Base-by-base conservation (phyloP, 352 stramenopile genomes). In the Blastocystis sp. region DNA sequence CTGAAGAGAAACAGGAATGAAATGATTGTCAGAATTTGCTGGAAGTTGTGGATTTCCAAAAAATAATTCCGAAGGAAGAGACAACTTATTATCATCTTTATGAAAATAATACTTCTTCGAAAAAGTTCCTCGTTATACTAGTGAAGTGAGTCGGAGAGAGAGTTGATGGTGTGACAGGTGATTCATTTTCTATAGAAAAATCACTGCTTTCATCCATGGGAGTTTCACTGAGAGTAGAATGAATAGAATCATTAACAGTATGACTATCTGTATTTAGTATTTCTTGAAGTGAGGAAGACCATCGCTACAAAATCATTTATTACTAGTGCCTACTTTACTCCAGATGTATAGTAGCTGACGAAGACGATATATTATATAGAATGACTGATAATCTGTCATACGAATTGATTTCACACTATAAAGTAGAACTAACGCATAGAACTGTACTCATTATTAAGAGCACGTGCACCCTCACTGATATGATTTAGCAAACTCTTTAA, bases 291-390 rank as follows among this genome's bases (percentile, higher is more conserved):
- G 69, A 65, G 13, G 43, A 1, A 7, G 68, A 34, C 73, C 73
- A 85, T 11, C 73, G 73, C 73, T 85, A 66, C 39, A 7, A 13
- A 56, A 56, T 56, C 50, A 56, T 56, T 85, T 7, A 65, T 8
- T 0, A 3, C 45, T 47, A 30, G 4, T 43, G 1, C 6, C 26
- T 64, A 85, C 73, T 18, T 85, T 66, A 34, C 73, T 85, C 73
- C 73, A 85, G 5, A 66, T 13, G 73, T 68, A 85, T 13, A 85
- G n/a, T 0, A 85, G 30, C 50, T 85, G 73, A 24, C 50, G 45
- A n/a, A 85, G 39, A 53, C 73, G 73, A 64, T 85, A 85, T 26
- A 85, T 85, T 8, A 66, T 30, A 43, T 66, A 85, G 13, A 85
- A 34, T 6, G 73, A 85, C n/a, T 64, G 39, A 43, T 85, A 85